Evolutionary conservation across 768 basidiomycete genomes (phyloP), one percentile per base, ranked within the genome.

Genomic region (Leccinum broughii): DNA sequence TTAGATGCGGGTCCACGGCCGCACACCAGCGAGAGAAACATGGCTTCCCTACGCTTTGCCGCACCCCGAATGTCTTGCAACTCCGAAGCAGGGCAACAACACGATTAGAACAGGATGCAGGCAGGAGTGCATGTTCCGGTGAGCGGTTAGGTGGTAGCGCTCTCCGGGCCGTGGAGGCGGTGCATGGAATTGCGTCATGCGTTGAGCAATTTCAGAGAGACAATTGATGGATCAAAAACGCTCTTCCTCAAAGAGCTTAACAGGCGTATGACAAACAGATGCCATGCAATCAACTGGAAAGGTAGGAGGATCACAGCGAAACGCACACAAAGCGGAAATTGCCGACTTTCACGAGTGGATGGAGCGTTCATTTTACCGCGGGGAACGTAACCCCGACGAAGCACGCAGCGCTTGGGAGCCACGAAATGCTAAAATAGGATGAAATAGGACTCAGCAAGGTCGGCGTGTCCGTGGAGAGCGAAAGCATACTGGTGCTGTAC

Each of bases 211-310:
- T 64, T 53, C 56, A 72, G 67, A 65, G 50, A 56, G 64, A 51
- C 14, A 48, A 59, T 59, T 67, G 67, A 70, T 72, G 32, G 66
- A 72, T 70, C 67, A 70, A 64, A 62, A 71, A 70, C 64, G 55
- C 61, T 71, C 64, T 66, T 71, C 60, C 62, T 67, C 65, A 68
- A 71, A 71, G 69, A 67, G 70, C 56, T 62, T 72, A 72, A 72
- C 69, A 60, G 59, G 51, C 55, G 65, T 26, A 64, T 62, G 64
- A 62, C 63, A 60, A 62, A 30, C 51, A 64, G 61, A 54, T 44
- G 57, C 49, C 50, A 55, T 58, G 46, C 58, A 59, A 65, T 66
- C 62, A 61, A 7, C 34, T 17, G 60, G 10, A 20, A 57, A 62
- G 55, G 54, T 50, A 63, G 37, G 55, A 30, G 54, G 62, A 53